phyloP scores from a whole-genome alignment of 2,329 filamentous ascomycete genomes.

The Tricladium varicosporioides region DNA sequence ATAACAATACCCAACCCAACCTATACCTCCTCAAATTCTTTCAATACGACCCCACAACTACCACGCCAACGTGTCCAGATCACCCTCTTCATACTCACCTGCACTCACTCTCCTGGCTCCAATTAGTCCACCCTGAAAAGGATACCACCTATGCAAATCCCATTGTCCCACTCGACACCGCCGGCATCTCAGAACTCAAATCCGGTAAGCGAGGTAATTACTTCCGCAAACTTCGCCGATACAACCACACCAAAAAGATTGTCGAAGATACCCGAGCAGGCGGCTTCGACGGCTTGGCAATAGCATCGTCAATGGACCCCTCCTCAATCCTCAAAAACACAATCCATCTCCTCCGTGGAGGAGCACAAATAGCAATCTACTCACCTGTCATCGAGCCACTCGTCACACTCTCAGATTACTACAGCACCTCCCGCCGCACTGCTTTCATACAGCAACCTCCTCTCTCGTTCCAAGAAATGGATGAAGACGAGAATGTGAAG shows the following conservation, averaged over 20 bases:
- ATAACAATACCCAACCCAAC: slow-evolving; percentile 83
- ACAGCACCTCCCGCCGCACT: slow-evolving; percentile 74
- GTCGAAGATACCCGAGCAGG: slow-evolving; percentile 74
- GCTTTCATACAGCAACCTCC: slow-evolving; percentile 65
- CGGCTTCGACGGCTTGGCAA: slow-evolving; percentile 77
- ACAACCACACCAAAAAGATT: slow-evolving; percentile 68
- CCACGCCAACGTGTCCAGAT: slow-evolving; percentile 43
- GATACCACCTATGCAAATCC: slow-evolving; percentile 72
- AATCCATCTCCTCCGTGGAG: slow-evolving; percentile 78
- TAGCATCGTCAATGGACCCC: slow-evolving; percentile 81
- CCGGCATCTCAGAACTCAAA: slow-evolving; percentile 70
- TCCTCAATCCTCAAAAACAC: slow-evolving; percentile 70
- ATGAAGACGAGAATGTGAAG: slow-evolving; percentile 47
- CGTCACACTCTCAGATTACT: slow-evolving; percentile 74
- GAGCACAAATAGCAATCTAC: slow-evolving; percentile 84
- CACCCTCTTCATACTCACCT: slow-evolving; percentile 84
- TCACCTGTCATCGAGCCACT: slow-evolving; percentile 78
- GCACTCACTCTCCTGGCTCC: slow-evolving; percentile 85
- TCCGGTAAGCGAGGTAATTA: slow-evolving; percentile 80
- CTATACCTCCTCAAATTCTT: slow-evolving; percentile 87
- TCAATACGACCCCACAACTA: slow-evolving; percentile 69
- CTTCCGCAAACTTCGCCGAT: slow-evolving; percentile 83
- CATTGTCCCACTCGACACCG: slow-evolving; percentile 57
- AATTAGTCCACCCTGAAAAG: slow-evolving; percentile 73
- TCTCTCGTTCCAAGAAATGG: slow-evolving; percentile 41